Evolutionary conservation across 176 grass and related monocot genomes (phyloP), one percentile per base, ranked within the genome.

Genomic region (Elymus sibiricus): DNA sequence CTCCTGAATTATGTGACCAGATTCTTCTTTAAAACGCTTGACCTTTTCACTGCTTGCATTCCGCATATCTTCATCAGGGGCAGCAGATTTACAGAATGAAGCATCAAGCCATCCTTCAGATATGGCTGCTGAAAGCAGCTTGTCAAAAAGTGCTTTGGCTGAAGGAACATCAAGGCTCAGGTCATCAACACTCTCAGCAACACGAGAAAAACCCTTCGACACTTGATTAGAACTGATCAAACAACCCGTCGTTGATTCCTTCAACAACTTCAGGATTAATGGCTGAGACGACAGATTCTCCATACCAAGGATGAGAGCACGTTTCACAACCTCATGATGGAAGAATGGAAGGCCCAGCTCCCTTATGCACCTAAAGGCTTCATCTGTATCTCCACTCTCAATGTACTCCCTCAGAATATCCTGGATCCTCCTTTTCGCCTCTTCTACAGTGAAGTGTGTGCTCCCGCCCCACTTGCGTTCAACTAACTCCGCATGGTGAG

Each of bases 241-340:
- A 66, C 94, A 79, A 26, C 93, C 92, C 24, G 65, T 79, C 19
- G 87, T 64, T 27, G 94, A 88, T 84, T 92, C 90, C 80, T 90
- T 90, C 39, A 97, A 74, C 77, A 97, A 42, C 77, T 94, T 92
- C 12, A 97, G 64, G 34, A 97, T 90, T 68, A 85, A 66, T 63
- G 75, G 76, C 42, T 94, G 86, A 0, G 92, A 87, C 24, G 84
- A 82, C 1, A 62, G 62, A 44, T 88, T 97, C 77, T 97, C 94
- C n/a, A 97, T 88, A 5, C 75, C 80, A 60, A 97, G 38, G 51
- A 85, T 92, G 60, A 97, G 68, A 79, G 94, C 88, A 79, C 88
- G 88, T 66, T 97, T 97, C 83, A 97, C 94, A 87, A 97, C 94
- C 88, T 97, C 94, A 63, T 97, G 94, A 79, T 94, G 90, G 68